Evolutionary conservation across 805 yeast genomes (phyloP).

Genomic region (Sugiyamaella floridensis): DNA sequence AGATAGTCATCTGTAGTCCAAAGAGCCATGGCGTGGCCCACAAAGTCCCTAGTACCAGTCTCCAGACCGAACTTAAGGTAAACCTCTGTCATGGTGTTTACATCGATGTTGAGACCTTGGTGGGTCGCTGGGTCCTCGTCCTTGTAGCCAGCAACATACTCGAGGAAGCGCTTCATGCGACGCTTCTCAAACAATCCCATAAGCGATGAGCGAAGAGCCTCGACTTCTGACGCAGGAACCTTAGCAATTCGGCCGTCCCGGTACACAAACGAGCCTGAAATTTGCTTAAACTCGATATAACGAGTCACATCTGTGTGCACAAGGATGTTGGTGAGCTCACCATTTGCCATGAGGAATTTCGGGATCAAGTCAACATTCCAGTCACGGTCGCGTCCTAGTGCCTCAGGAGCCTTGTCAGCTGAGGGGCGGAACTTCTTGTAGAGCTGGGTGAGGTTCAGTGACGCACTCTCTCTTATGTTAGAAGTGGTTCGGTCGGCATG

Average conservation of each 20-base stretch:
- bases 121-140: slow-evolving; percentile 78
- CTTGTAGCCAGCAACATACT: slow-evolving; percentile 73
- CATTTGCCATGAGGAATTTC: slow-evolving; percentile 94
- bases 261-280: slow-evolving; percentile 92
- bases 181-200: slow-evolving; percentile 97
- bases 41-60: slow-evolving; percentile 87
- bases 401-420: slow-evolving; percentile 49
- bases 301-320: slow-evolving; percentile 95
- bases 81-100: slow-evolving; percentile 84
- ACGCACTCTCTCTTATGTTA: slow-evolving; percentile 29
- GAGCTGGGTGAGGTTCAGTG: slow-evolving; percentile 38
- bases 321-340: slow-evolving; percentile 90
- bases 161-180: slow-evolving; percentile 86
- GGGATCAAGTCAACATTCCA: slow-evolving; percentile 98
- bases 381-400: slow-evolving; percentile 86
- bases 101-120: slow-evolving; percentile 75
- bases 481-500: neutral
- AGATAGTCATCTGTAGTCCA: slow-evolving; percentile 90
- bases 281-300: slow-evolving; percentile 92
- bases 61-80: slow-evolving; percentile 86
- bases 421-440: slow-evolving; percentile 84
- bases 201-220: slow-evolving; percentile 83
- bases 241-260: slow-evolving; percentile 86
- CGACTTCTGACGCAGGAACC: slow-evolving; percentile 87
- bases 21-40: slow-evolving; percentile 98